phyloP scores from a whole-genome alignment of 2,329 filamentous ascomycete species.

The Ophiosphaerella narmari region DNA sequence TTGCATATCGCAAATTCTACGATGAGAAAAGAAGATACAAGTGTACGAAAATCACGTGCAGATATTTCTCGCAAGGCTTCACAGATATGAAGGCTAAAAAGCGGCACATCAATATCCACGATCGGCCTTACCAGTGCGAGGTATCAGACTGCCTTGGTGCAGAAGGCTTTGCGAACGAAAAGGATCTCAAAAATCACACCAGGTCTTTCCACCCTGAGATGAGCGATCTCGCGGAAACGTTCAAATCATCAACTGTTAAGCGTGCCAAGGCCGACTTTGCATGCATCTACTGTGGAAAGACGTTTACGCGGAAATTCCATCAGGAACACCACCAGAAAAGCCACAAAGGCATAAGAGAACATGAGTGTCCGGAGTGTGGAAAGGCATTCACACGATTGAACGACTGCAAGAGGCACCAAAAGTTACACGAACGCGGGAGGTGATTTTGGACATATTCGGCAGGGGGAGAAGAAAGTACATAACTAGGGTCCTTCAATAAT shows the following conservation, averaged over 20 bases:
- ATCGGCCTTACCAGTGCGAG: slow-evolving; percentile 48
- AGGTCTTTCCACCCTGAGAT: slow-evolving; percentile 32
- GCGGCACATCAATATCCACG: slow-evolving; percentile 47
- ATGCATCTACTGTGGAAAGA: slow-evolving; percentile 45
- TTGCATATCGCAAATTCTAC: slow-evolving; percentile 37
- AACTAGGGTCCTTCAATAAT: not conserved
- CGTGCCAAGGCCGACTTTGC: slow-evolving; percentile 24
- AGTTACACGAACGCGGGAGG: slow-evolving; percentile 26
- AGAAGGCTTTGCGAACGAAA: slow-evolving; percentile 48
- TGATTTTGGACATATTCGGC: not conserved
- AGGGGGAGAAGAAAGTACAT: not conserved
- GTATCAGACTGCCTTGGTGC: slow-evolving; percentile 41
- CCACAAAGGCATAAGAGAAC: slow-evolving; percentile 38
- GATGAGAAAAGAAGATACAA: slow-evolving; percentile 48
- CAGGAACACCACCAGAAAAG: slow-evolving; percentile 43
- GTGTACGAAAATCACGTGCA: slow-evolving; percentile 49
- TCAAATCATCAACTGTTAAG: slow-evolving; percentile 16
- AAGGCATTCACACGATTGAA: slow-evolving; percentile 32
- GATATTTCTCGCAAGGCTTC: slow-evolving; percentile 53
- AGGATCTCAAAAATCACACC: slow-evolving; percentile 43
- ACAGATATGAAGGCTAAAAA: slow-evolving; percentile 34
- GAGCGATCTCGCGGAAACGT: slow-evolving; percentile 25
- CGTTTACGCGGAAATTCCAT: slow-evolving; percentile 47
- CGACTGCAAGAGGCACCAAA: slow-evolving; percentile 29
- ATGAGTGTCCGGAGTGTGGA: slow-evolving; percentile 32